A percentile compares a stretch with the other conserved stretches of the same genome.
Evolutionary conservation across 2,329 filamentous ascomycete species (phyloP).

Genomic region (Microcyclospora pomicola): DNA sequence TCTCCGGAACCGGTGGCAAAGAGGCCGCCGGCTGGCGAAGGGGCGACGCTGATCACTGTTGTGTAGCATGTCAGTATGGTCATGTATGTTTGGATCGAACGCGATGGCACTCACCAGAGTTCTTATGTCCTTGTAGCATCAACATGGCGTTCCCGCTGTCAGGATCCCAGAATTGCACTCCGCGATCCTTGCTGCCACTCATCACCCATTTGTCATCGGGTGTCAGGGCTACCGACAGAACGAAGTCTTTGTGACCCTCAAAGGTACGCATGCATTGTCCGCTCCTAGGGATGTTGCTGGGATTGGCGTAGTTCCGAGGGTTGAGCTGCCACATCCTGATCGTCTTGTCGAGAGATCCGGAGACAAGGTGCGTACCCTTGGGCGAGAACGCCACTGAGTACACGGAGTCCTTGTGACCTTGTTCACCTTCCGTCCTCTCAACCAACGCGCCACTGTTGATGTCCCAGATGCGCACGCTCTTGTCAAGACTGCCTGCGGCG

Average conservation of each 20-base stretch:
- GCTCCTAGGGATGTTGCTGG: slow-evolving; percentile 44
- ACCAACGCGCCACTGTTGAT: slow-evolving; percentile 72
- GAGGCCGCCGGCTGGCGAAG: slow-evolving; percentile 71
- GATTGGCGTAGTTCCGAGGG: slow-evolving; percentile 25
- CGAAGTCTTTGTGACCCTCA: slow-evolving; percentile 97
- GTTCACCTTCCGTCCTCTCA: slow-evolving; percentile 80
- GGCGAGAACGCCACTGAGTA: slow-evolving; percentile 95
- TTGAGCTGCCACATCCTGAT: slow-evolving; percentile 98
- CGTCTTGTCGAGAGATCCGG: slow-evolving; percentile 89
- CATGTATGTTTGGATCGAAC: slow-evolving; percentile 7
- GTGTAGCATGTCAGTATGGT: slow-evolving; percentile 1
- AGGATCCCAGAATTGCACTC: slow-evolving; percentile 98
- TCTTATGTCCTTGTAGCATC: slow-evolving; percentile 98
- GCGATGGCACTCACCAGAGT: slow-evolving; percentile 49
- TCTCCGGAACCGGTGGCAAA: slow-evolving; percentile 97
- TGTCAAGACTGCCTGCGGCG: slow-evolving; percentile 87
- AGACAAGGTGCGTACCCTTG: slow-evolving; percentile 82
- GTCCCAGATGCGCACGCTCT: slow-evolving; percentile 97
- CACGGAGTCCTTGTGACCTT: slow-evolving; percentile 92
- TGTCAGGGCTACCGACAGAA: slow-evolving; percentile 86
- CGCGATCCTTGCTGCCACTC: slow-evolving; percentile 90
- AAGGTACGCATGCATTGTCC: slow-evolving; percentile 95
- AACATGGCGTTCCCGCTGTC: slow-evolving; percentile 85
- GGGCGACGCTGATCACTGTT: slow-evolving; percentile 84
- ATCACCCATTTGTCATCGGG: slow-evolving; percentile 93